A percentile compares a stretch with the other conserved stretches of the same genome.
These are phyloP conservation scores for Daucus carota DNA, from an alignment of 129 eudicot genomes.

Conservation along the genomic window DNA sequence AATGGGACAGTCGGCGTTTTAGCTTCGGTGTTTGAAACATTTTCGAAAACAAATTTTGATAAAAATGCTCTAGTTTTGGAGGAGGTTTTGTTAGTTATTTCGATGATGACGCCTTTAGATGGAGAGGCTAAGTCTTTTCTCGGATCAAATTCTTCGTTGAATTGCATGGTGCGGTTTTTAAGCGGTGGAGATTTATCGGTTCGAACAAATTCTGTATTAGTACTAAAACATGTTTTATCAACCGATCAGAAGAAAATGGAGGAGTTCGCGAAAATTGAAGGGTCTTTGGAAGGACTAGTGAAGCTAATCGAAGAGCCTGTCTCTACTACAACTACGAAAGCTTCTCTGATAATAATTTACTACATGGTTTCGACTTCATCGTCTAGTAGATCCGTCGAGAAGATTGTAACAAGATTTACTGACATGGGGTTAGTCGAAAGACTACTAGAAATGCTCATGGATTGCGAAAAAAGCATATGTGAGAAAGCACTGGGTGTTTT, in stretches of 20 bases:
- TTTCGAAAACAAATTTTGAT: conserved; percentile 11
- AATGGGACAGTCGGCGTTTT: conserved; percentile 27
- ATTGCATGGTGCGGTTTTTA: conserved; percentile 25
- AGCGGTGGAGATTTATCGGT: conserved; percentile 32
- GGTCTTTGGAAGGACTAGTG: conserved; percentile 33
- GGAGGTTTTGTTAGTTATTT: conserved; percentile 34
- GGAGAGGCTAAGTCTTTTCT: conserved; percentile 26
- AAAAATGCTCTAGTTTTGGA: conserved; percentile 22
- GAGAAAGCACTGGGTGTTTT: conserved; percentile 52
- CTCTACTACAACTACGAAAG: conserved; percentile 42
- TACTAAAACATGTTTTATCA: conserved; percentile 33
- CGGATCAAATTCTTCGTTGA: conserved; percentile 31
- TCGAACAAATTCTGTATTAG: conserved; percentile 32
- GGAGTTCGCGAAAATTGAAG: conserved; percentile 30
- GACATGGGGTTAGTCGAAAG: conserved; percentile 32
- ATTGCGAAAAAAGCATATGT: conserved; percentile 32
- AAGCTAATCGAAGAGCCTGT: conserved; percentile 42
- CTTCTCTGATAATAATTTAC: conserved; percentile 40
- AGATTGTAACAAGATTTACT: conserved; percentile 16
- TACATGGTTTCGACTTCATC: conserved; percentile 30
- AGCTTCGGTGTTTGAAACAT: conserved; percentile 31
- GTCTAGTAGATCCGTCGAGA: conserved; percentile 13
- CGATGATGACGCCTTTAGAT: conserved; percentile 33
- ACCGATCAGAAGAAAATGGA: conserved; percentile 19
- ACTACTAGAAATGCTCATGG: conserved; percentile 57